A percentile compares a stretch with the other conserved stretches of the same genome.
Evolutionary conservation across 192 early-diverging fungal genomes (phyloP).

Genomic region (Coemansia sp.): DNA sequence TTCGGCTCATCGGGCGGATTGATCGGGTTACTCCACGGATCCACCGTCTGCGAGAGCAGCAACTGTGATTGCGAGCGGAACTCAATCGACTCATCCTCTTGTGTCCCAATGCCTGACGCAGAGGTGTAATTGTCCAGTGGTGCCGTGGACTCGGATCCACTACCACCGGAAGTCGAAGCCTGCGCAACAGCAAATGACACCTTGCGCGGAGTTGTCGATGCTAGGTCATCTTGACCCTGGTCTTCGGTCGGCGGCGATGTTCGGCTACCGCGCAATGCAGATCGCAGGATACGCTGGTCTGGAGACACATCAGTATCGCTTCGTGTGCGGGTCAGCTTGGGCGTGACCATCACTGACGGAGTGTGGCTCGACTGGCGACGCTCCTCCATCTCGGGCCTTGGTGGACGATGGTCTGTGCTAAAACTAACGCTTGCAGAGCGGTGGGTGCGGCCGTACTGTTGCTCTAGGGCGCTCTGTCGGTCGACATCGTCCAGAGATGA

Average conservation of each 20-base stretch:
- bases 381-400: background rate
- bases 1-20: background rate
- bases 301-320: conserved; percentile 19
- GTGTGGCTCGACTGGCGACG: conserved; percentile 6
- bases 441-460: conserved; percentile 2
- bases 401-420: background rate
- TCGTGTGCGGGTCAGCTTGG: conserved; percentile 24
- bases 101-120: background rate
- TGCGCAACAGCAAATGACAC: conserved; percentile 16
- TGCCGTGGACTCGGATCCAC: background rate
- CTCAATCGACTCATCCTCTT: conserved; percentile 14
- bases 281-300: conserved; percentile 16
- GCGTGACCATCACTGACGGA: conserved; percentile 8
- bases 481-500: conserved; percentile 16
- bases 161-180: background rate
- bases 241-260: background rate
- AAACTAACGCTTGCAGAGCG: background rate
- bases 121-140: background rate
- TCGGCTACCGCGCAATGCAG: conserved; percentile 26
- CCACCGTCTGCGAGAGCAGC: background rate
- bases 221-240: background rate
- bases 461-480: background rate
- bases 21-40: background rate
- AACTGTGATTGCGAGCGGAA: conserved; percentile 5
- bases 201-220: conserved; percentile 8